A percentile compares a stretch with the other conserved stretches of the same genome.
These are phyloP conservation scores for Akebia trifoliata DNA, from an alignment of 164 flowering plant genomes.

Conservation along the genomic window DNA sequence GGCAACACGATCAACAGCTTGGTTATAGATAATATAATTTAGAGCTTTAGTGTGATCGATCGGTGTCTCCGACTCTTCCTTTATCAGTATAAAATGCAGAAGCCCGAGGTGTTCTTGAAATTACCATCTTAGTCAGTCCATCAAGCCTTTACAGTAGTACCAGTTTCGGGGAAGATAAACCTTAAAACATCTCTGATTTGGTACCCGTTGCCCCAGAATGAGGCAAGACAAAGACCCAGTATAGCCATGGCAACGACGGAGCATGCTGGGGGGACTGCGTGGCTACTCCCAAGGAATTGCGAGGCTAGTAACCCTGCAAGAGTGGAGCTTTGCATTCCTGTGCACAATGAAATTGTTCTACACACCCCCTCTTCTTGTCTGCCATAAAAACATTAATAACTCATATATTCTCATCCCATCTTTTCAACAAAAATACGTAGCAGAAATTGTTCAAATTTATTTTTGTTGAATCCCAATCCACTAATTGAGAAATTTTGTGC, in stretches of 20 bases:
- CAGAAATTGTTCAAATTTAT: too few relatives aligned
- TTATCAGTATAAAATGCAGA: too few relatives aligned
- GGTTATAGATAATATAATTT: too few relatives aligned
- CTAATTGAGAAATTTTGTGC: too few relatives aligned
- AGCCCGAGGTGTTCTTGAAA: too few relatives aligned
- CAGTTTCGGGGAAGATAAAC: slow-evolving; percentile 29
- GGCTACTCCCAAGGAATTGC: slow-evolving; percentile 85
- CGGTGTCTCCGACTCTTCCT: too few relatives aligned
- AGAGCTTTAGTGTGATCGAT: too few relatives aligned
- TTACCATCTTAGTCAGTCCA: slow-evolving; percentile 7
- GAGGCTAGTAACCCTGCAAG: slow-evolving; percentile 94
- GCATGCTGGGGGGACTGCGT: slow-evolving; percentile 93
- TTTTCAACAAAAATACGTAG: too few relatives aligned
- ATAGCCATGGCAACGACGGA: slow-evolving; percentile 96
- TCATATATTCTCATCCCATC: too few relatives aligned
- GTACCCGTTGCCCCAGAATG: slow-evolving; percentile 85
- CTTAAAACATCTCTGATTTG: slow-evolving; percentile 58
- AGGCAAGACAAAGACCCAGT: slow-evolving; percentile 90
- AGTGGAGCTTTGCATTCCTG: slow-evolving; percentile 99
- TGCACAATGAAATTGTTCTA: slow-evolving; percentile 82
- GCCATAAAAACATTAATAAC: slow-evolving; percentile 22
- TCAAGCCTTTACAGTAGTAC: slow-evolving; percentile 40
- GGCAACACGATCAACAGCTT: too few relatives aligned
- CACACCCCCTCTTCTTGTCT: slow-evolving; percentile 84
- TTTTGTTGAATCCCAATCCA: too few relatives aligned